A percentile compares a stretch with the other conserved stretches of the same genome.
These are phyloP conservation scores for Bryum argenteum DNA, from an alignment of 225 moss, liverwort and hornwort species.

Conservation along the genomic window DNA sequence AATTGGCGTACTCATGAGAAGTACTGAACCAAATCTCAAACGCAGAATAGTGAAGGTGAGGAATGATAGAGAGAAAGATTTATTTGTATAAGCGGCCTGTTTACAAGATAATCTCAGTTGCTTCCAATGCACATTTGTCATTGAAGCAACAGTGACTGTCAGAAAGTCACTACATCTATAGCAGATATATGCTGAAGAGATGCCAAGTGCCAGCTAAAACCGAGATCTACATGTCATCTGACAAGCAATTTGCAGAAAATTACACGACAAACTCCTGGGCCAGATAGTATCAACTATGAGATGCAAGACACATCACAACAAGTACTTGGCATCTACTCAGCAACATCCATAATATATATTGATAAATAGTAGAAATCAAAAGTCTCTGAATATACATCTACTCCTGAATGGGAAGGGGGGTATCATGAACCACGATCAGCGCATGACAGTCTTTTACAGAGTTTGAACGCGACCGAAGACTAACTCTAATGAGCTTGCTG, in stretches of 20 bases:
- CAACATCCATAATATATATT: slow-evolving; percentile 7
- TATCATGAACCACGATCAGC: slow-evolving; percentile 15
- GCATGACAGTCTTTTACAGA: slow-evolving; percentile 25
- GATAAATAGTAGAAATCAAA: background rate
- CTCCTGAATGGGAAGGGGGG: slow-evolving; percentile 3
- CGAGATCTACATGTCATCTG: slow-evolving; percentile 11
- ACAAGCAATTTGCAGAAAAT: background rate
- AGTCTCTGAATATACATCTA: slow-evolving; percentile 27
- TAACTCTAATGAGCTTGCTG: slow-evolving; percentile 6
- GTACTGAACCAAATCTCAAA: background rate
- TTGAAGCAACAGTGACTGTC: slow-evolving; percentile 1
- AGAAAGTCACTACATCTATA: background rate
- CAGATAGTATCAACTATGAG: background rate
- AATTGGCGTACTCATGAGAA: background rate
- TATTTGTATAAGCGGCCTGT: background rate
- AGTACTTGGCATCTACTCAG: slow-evolving; percentile 33
- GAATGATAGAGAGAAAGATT: background rate
- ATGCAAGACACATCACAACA: slow-evolving; percentile 8
- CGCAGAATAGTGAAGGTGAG: fast-evolving
- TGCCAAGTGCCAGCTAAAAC: slow-evolving; percentile 2
- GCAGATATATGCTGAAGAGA: slow-evolving; percentile 4
- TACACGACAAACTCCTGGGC: slow-evolving; percentile 4
- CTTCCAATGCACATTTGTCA: slow-evolving; percentile 32
- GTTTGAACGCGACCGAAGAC: slow-evolving; percentile 21
- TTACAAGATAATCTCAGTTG: background rate